Conservation (phyloP, 2,329 filamentous ascomycete species). For the Clonostachys byssicola region DNA sequence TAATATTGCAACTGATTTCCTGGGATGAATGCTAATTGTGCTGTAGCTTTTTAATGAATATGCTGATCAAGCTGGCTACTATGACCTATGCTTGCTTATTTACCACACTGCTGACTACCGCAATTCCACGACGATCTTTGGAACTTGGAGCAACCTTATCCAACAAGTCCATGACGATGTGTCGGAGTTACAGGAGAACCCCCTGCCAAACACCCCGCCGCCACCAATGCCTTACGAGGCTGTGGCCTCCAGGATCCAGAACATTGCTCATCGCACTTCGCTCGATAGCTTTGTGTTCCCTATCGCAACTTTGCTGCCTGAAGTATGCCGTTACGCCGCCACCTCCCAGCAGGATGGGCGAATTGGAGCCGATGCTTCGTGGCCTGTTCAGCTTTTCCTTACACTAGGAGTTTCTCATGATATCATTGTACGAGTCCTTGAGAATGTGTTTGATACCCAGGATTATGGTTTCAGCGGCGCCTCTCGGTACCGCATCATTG, state of each 20-base stretch:
- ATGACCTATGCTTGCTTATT: slow-evolving; percentile 88
- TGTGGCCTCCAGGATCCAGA: slow-evolving; percentile 59
- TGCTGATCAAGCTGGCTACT: slow-evolving; percentile 87
- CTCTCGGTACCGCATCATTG: slow-evolving; percentile 43
- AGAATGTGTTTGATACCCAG: slow-evolving; percentile 53
- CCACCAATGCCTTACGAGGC: slow-evolving; percentile 64
- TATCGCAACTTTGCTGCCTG: slow-evolving; percentile 53
- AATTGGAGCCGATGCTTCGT: slow-evolving; percentile 51
- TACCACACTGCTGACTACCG: slow-evolving; percentile 90
- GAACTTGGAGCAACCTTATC: slow-evolving; percentile 82
- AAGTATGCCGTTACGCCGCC: slow-evolving; percentile 59
- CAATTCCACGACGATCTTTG: slow-evolving; percentile 76
- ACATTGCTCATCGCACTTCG: slow-evolving; percentile 61
- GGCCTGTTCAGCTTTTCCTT: slow-evolving; percentile 54
- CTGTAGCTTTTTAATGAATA: slow-evolving; percentile 84
- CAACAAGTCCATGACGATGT: slow-evolving; percentile 62
- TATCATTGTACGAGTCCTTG: slow-evolving; percentile 50
- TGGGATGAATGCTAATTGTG: slow-evolving; percentile 8
- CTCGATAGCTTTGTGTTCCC: slow-evolving; percentile 66
- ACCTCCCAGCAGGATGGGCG: slow-evolving; percentile 54
- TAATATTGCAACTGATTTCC: slow-evolving; percentile 6
- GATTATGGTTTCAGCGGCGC: slow-evolving; percentile 54
- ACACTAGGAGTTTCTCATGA: slow-evolving; percentile 52
- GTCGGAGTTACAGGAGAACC: slow-evolving; percentile 35
- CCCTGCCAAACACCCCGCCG: slow-evolving; percentile 21